Evolutionary conservation across 176 grass and related monocot species (phyloP).

Genomic region (Metroxylon sagu): DNA sequence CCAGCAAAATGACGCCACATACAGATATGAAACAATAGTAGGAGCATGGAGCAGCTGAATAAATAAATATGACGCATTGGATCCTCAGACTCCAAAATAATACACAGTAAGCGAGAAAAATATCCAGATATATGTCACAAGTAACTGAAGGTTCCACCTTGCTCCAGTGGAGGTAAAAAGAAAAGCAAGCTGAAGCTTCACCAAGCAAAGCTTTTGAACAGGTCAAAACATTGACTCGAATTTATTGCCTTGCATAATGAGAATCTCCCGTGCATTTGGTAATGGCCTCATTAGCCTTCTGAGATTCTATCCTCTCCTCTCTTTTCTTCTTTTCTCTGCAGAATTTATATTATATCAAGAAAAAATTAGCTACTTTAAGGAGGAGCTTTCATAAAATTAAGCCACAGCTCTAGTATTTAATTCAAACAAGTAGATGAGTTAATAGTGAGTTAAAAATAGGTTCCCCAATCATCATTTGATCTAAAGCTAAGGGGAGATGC

Average conservation of each 20-base stretch:
- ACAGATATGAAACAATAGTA: too few species aligned
- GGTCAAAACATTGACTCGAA: not conserved
- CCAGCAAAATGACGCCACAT: too few species aligned
- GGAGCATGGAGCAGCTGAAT: too few species aligned
- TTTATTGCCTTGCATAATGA: conserved; percentile 48
- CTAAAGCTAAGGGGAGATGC: too few species aligned
- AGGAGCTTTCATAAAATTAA: too few species aligned
- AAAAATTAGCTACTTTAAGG: too few species aligned
- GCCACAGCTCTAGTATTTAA: too few species aligned
- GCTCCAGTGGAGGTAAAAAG: not conserved
- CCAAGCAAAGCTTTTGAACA: conserved; percentile 15
- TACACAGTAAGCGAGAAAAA: not conserved
- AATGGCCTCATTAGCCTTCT: conserved; percentile 65
- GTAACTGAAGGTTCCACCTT: conserved; percentile 8
- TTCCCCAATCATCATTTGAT: too few species aligned
- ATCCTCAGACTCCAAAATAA: not conserved
- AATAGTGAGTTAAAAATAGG: too few species aligned
- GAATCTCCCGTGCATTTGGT: conserved; percentile 56
- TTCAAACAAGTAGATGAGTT: too few species aligned
- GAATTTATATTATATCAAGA: not conserved
- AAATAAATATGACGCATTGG: not conserved
- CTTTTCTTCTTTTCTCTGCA: conserved; percentile 98
- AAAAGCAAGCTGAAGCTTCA: not conserved
- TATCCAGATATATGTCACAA: not conserved
- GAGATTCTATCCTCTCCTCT: conserved; percentile 65